Percentiles rank a stretch among this genome's conserved stretches.
Evolutionary conservation across 768 basidiomycete species (phyloP).

Genomic region (Russula emetica): DNA sequence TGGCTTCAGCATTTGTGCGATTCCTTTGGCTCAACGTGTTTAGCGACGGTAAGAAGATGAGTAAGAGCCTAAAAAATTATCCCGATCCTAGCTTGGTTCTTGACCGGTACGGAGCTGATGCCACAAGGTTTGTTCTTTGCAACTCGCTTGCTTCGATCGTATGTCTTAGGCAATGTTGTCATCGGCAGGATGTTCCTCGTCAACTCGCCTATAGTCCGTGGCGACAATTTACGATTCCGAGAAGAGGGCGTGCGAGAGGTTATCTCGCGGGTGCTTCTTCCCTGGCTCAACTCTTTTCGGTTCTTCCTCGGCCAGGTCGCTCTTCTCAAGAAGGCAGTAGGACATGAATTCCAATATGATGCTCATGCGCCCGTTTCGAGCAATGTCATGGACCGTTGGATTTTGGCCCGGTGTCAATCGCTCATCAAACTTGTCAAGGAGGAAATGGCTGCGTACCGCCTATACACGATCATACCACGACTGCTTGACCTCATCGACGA

Average conservation of each 20-base stretch:
- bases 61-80: constrained; percentile 94
- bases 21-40: background rate
- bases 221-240: constrained; percentile 95
- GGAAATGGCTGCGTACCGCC: constrained; percentile 96
- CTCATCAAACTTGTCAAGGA: constrained; percentile 85
- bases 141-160: background rate
- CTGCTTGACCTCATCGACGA: constrained; percentile 90
- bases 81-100: constrained; percentile 93
- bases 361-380: constrained; percentile 74
- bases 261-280: constrained; percentile 90
- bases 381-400: constrained; percentile 99
- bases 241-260: constrained; percentile 98
- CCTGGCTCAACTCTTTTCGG: constrained; percentile 98
- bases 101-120: constrained; percentile 90
- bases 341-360: constrained; percentile 79
- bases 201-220: constrained; percentile 97
- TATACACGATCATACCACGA: constrained; percentile 97
- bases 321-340: constrained; percentile 75
- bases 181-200: constrained; percentile 86
- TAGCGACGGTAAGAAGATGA: constrained; percentile 99
- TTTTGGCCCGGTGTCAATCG: constrained; percentile 96
- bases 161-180: background rate
- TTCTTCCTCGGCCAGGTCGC: constrained; percentile 97
- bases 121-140: constrained; percentile 58
- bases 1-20: background rate